These are phyloP conservation scores for Rubroboletus pulcherrimus DNA, from an alignment of 768 basidiomycete species.

Conservation along the genomic window DNA sequence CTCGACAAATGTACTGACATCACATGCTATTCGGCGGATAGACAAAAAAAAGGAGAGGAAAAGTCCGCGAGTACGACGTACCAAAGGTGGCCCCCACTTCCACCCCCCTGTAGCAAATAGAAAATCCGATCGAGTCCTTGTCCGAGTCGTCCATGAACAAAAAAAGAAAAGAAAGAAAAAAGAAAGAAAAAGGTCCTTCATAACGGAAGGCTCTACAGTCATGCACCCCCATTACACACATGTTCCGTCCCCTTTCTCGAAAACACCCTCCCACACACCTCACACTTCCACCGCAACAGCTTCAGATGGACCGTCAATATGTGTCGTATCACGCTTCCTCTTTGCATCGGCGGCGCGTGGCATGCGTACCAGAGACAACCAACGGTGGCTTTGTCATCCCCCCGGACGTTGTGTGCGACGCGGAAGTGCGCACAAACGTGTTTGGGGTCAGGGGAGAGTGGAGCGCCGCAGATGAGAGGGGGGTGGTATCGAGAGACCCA, in stretches of 20 bases:
- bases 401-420: constrained; percentile 11
- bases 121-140: background rate
- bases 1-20: background rate
- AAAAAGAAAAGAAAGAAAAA: background rate
- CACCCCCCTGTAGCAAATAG: no score
- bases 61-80: no score
- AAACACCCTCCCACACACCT: constrained; percentile 10
- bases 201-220: background rate
- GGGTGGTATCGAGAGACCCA: constrained; percentile 5
- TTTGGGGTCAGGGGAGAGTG: constrained; percentile 7
- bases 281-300: constrained; percentile 17
- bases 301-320: constrained; percentile 16
- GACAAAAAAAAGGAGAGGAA: no score
- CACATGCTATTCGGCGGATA: no score
- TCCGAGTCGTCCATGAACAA: background rate
- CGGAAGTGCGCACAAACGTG: constrained; percentile 13
- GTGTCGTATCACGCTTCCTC: constrained; percentile 19
- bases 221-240: background rate
- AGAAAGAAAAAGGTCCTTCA: background rate
- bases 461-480: constrained; percentile 5
- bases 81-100: no score
- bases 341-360: constrained; percentile 18
- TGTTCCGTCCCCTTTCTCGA: constrained; percentile 19
- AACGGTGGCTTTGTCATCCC: constrained; percentile 15
- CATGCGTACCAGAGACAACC: constrained; percentile 13